A percentile compares a stretch with the other conserved stretches of the same genome.
These are phyloP conservation scores for Trichosporon asahii DNA, from an alignment of 1,284 basidiomycete species.

Conservation along the genomic window DNA sequence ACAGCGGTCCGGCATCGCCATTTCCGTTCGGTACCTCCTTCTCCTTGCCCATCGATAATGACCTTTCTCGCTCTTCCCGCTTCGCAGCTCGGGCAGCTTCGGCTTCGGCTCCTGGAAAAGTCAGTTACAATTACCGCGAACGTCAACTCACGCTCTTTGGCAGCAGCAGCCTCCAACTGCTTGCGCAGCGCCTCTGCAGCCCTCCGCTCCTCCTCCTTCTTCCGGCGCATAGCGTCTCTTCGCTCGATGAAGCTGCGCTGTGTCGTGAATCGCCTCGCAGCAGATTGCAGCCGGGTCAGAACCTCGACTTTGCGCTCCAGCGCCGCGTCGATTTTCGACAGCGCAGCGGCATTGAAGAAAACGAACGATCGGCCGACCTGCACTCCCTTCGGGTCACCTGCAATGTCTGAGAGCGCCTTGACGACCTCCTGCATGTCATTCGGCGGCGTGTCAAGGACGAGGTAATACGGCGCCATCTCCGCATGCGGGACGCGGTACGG, in stretches of 20 bases:
- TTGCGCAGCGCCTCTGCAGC: neutral
- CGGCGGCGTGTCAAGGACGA: slow-evolving; percentile 16
- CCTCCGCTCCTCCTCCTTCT: neutral
- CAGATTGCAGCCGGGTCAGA: slow-evolving; percentile 15
- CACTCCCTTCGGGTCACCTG: slow-evolving; percentile 20
- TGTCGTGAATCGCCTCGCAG: slow-evolving; percentile 4
- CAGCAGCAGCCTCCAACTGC: neutral
- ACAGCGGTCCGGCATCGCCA: neutral
- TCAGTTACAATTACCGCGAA: neutral
- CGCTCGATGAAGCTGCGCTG: neutral
- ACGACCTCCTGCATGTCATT: slow-evolving; percentile 15
- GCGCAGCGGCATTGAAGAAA: slow-evolving; percentile 20
- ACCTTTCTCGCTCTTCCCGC: neutral
- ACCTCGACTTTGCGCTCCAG: slow-evolving; percentile 19
- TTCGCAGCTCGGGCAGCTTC: neutral
- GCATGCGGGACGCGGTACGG: slow-evolving; percentile 22
- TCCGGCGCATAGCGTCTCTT: slow-evolving; percentile 1
- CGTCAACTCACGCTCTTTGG: neutral
- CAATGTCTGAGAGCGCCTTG: slow-evolving; percentile 16
- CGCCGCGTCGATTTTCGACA: slow-evolving; percentile 18
- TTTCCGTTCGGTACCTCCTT: neutral
- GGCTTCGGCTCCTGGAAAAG: neutral
- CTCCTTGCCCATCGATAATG: neutral
- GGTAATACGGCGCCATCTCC: slow-evolving; percentile 20
- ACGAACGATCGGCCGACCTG: slow-evolving; percentile 23